Percentiles rank a stretch among this genome's conserved stretches.
Conservation (phyloP, 2,329 filamentous ascomycete species). For the Atkinsonella texensis region DNA sequence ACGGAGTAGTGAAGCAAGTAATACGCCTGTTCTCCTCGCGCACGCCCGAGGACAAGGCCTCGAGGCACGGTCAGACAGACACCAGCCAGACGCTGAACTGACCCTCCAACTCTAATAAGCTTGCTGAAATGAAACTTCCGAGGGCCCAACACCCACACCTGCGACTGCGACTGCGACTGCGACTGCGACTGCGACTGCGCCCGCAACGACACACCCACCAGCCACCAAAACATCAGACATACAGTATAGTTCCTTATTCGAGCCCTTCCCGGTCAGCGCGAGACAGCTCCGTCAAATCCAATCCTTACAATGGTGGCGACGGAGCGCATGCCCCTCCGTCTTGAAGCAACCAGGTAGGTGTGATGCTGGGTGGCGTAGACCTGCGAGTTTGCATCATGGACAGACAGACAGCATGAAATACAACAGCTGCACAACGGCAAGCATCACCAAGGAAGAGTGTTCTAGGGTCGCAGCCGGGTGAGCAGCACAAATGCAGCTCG, state of each 20-base stretch:
- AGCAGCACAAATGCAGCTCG: background rate
- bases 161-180: background rate
- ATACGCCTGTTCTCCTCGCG: background rate
- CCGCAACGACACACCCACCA: constrained; percentile 4
- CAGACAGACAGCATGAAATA: background rate
- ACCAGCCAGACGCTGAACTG: background rate
- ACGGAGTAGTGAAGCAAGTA: background rate
- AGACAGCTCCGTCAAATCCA: background rate
- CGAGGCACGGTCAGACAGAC: background rate
- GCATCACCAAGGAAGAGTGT: background rate
- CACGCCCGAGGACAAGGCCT: background rate
- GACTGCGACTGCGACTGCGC: background rate
- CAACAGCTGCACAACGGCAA: background rate
- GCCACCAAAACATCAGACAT: constrained; percentile 5
- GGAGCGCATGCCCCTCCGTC: background rate
- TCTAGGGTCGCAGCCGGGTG: background rate
- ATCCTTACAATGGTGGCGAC: background rate
- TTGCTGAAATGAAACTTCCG: background rate
- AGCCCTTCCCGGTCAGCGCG: background rate
- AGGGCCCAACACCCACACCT: background rate
- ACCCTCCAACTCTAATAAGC: background rate
- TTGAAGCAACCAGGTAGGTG: background rate
- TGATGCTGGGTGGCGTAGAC: too few relatives aligned
- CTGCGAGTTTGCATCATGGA: background rate
- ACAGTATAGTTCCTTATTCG: constrained; percentile 5